phyloP scores from a whole-genome alignment of 345 rosid species.

The Syzygium grande region DNA sequence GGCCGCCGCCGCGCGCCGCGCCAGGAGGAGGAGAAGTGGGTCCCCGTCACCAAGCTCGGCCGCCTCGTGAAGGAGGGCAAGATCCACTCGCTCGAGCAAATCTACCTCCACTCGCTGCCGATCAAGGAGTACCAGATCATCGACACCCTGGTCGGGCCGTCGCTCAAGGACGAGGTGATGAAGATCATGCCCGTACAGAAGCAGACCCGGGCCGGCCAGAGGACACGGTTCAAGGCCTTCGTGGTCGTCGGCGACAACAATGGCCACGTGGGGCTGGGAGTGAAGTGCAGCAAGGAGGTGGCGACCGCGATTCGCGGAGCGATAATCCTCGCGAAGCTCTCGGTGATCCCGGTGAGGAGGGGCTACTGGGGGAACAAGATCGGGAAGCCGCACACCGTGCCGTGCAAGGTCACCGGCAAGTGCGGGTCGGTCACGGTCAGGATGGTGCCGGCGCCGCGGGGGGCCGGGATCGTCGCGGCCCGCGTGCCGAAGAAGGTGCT shows the following conservation, averaged over 20 bases:
- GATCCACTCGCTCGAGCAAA: constrained; percentile 55
- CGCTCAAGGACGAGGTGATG: constrained; percentile 92
- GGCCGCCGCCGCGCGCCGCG: constrained; percentile 67
- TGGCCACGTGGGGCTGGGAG: constrained; percentile 68
- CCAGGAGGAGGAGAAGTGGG: constrained; percentile 77
- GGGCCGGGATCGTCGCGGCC: constrained; percentile 82
- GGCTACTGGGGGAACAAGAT: constrained; percentile 86
- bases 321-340: constrained; percentile 51
- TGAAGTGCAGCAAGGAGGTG: constrained; percentile 65
- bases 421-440: constrained; percentile 65
- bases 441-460: constrained; percentile 83
- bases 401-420: constrained; percentile 70
- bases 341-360: constrained; percentile 63
- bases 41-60: constrained; percentile 83
- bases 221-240: constrained; percentile 70
- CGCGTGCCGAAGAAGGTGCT: constrained; percentile 85
- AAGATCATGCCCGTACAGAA: constrained; percentile 92
- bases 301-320: constrained; percentile 69
- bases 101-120: constrained; percentile 80
- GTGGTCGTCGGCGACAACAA: constrained; percentile 60
- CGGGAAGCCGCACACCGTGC: constrained; percentile 62
- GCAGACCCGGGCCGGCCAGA: constrained; percentile 73
- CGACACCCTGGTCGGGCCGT: constrained; percentile 61
- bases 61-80: constrained; percentile 52
- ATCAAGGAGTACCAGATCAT: constrained; percentile 87